Base-by-base conservation (phyloP, 768 basidiomycete species). In the Dioszegia crocea region DNA sequence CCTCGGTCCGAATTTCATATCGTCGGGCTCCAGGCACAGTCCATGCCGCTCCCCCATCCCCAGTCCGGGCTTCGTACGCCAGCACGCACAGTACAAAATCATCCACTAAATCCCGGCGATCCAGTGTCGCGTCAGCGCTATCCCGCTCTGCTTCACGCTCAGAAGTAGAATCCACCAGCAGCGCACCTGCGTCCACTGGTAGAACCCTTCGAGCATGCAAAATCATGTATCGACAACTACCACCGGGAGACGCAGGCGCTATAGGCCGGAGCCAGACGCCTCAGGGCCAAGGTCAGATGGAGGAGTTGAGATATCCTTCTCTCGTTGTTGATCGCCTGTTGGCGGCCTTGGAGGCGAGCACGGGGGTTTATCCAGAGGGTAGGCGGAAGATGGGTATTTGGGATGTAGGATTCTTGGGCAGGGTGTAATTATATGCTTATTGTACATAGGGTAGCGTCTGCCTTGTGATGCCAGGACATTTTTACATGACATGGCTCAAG, bases 281-380 rank as follows among this genome's bases (percentile, higher is more conserved):
- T 29, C 27, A 49, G 17, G 47, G 21, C 14, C 33, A 23, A 38
- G 86, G 87, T 9, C 89, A 91, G 72, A 87, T 89, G n/a, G 92
- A 97, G 75, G 84, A 86, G 61, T 79, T 96, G 9, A 84, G 83
- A 31, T 96, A 97, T 70, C 89, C 93, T 0, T 82, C 85, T 78
- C 80, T 84, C 23, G 82, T 89, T 12, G 91, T 91, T 73, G 82
- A 82, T 10, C 83, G 85, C 45, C 75, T 98, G 19, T 84, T 85
- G 0, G 82, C 78, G 5, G 67, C 88, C 57, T 80, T 98, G 67
- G 83, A 80, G 72, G 88, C 91, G 74, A 92, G 89, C 66, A 90
- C 64, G 1, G 30, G 41, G 17, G 62, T 74, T 4, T 78, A 76
- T 53, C 77, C 78, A 0, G 8, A 53, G 0, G 51, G 48, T 0